A percentile compares a stretch with the other conserved stretches of the same genome.
phyloP scores from a whole-genome alignment of 345 rosid species.

The Eucalyptus dawsonii region DNA sequence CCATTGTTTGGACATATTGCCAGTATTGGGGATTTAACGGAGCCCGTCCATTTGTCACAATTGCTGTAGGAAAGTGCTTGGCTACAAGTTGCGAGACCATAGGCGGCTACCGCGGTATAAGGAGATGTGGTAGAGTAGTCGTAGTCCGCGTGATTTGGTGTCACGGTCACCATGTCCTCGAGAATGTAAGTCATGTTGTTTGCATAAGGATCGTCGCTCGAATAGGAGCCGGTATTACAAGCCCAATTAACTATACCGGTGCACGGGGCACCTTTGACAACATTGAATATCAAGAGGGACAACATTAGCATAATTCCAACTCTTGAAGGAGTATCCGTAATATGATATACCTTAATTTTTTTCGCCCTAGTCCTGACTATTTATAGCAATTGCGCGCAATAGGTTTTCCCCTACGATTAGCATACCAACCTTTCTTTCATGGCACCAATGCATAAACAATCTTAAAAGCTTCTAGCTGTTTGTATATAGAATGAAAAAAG shows the following conservation, averaged over 20 bases:
- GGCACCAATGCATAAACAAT: not conserved
- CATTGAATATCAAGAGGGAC: no score
- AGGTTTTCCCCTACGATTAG: not conserved
- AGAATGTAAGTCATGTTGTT: not conserved
- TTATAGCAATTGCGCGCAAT: constrained; percentile 18
- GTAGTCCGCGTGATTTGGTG: not conserved
- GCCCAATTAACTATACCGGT: not conserved
- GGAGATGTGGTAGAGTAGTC: not conserved
- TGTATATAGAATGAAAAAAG: not conserved
- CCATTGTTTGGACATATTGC: not conserved
- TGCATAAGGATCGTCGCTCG: not conserved
- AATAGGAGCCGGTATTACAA: not conserved
- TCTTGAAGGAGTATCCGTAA: not conserved
- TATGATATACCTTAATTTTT: not conserved
- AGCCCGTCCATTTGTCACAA: not conserved
- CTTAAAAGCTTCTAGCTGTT: not conserved
- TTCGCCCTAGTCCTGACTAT: not conserved
- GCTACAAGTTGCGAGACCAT: not conserved
- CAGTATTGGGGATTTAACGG: not conserved
- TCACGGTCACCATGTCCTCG: not conserved
- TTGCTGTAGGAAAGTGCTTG: not conserved
- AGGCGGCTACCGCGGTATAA: not conserved
- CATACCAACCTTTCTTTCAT: not conserved
- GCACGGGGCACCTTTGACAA: not conserved
- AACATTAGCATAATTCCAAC: not conserved